Percentiles rank a stretch among this genome's conserved stretches.
phyloP scores from a whole-genome alignment of 2,329 filamentous ascomycete species.

The Aspergillus tanneri region DNA sequence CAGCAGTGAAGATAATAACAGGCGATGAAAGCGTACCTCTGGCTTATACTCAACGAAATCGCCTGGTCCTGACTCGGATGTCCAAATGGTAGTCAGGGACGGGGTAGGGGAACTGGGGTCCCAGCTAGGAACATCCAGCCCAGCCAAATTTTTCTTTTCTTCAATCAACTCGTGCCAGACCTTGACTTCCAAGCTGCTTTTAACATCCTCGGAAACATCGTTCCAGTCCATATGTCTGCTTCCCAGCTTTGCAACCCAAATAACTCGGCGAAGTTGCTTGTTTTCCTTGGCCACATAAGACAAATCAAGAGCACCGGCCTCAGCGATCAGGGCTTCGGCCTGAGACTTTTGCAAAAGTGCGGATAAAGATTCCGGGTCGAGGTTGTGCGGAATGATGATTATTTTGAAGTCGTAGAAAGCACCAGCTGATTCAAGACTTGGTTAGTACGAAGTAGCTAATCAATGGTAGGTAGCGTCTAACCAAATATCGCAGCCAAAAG shows the following conservation, averaged over 20 bases:
- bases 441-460: conserved; percentile 15
- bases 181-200: conserved; percentile 72
- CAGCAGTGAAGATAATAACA: background rate
- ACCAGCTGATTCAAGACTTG: conserved; percentile 59
- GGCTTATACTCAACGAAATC: conserved; percentile 82
- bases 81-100: conserved; percentile 45
- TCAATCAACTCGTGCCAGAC: conserved; percentile 90
- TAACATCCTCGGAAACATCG: conserved; percentile 74
- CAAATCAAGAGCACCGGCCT: conserved; percentile 82
- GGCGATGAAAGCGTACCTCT: conserved; percentile 42
- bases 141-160: conserved; percentile 61
- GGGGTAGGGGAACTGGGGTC: conserved; percentile 54
- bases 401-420: conserved; percentile 84
- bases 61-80: conserved; percentile 47
- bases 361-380: conserved; percentile 66
- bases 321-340: conserved; percentile 78
- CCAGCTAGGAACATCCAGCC: conserved; percentile 63
- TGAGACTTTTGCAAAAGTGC: conserved; percentile 70
- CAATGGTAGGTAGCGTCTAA: conserved; percentile 31
- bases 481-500: conserved; percentile 76
- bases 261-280: conserved; percentile 69
- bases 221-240: conserved; percentile 96
- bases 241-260: conserved; percentile 91
- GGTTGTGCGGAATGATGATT: conserved; percentile 81
- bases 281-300: conserved; percentile 69